phyloP scores from a whole-genome alignment of 768 basidiomycete genomes.

The Tubosaeta sp. region DNA sequence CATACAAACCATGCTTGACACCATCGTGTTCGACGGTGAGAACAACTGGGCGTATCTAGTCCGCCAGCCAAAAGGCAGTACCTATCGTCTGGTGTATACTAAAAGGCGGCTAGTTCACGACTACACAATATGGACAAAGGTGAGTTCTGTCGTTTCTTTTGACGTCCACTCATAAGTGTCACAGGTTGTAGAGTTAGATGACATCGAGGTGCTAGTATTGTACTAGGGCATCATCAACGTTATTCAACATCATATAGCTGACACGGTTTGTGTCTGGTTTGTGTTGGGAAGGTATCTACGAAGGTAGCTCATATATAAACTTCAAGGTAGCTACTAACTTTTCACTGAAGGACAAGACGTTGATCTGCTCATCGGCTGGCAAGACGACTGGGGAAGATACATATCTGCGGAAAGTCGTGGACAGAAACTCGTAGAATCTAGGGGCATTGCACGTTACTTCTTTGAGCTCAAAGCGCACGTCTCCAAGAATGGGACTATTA shows the following conservation, averaged over 20 bases:
- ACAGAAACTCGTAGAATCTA: constrained; percentile 29
- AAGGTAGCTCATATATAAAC: constrained; percentile 12
- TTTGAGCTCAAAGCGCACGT: constrained; percentile 29
- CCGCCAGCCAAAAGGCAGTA: constrained; percentile 23
- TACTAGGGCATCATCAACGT: neutral
- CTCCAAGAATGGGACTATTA: constrained; percentile 24
- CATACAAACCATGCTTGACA: constrained; percentile 32
- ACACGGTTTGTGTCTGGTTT: constrained; percentile 20
- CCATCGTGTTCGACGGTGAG: constrained; percentile 26
- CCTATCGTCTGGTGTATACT: constrained; percentile 25
- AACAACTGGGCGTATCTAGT: constrained; percentile 33
- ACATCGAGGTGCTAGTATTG: constrained; percentile 25
- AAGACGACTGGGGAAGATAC: constrained; percentile 21
- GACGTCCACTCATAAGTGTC: constrained; percentile 1
- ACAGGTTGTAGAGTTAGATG: constrained; percentile 29
- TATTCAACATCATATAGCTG: constrained; percentile 13
- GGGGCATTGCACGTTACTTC: constrained; percentile 25
- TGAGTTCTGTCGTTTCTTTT: neutral
- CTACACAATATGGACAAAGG: constrained; percentile 31
- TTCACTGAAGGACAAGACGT: constrained; percentile 21
- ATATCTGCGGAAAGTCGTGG: constrained; percentile 26
- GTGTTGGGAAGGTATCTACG: constrained; percentile 28
- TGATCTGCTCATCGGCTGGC: constrained; percentile 27
- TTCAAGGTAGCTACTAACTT: neutral
- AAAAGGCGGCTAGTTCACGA: constrained; percentile 19